These are phyloP conservation scores for Karstenula rhodostoma DNA, from an alignment of 2,329 filamentous ascomycete genomes.

Conservation along the genomic window DNA sequence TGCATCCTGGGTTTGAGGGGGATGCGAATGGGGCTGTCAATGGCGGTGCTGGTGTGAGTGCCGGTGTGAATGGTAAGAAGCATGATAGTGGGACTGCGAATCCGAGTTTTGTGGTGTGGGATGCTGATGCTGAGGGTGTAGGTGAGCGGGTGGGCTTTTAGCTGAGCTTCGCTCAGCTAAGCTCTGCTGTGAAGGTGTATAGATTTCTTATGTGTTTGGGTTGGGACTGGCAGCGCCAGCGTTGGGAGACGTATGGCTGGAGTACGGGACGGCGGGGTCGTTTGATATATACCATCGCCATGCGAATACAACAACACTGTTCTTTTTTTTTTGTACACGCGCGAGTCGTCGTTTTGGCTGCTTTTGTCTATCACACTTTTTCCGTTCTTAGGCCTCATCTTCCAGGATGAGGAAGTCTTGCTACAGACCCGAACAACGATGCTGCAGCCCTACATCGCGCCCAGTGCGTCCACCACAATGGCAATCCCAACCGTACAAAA, in stretches of 20 bases:
- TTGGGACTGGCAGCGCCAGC: not conserved
- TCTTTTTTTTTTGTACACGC: no score
- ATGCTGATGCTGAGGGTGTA: slow-evolving; percentile 15
- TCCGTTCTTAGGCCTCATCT: no score
- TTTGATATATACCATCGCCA: not conserved
- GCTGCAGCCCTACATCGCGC: no score
- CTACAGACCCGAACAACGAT: no score
- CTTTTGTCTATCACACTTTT: no score
- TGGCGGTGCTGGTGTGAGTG: not conserved
- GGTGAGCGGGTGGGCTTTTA: slow-evolving; percentile 10
- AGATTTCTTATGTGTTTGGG: not conserved
- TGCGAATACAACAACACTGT: not conserved
- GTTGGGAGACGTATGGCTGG: not conserved
- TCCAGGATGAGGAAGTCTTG: no score
- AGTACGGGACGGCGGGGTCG: not conserved
- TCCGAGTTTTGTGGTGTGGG: slow-evolving; percentile 19
- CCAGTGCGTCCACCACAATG: no score
- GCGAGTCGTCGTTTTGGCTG: no score
- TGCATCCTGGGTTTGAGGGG: slow-evolving; percentile 4
- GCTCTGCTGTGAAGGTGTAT: not conserved
- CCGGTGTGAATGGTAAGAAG: slow-evolving; percentile 5
- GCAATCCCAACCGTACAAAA: no score
- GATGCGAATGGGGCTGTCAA: not conserved
- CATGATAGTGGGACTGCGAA: slow-evolving; percentile 16
- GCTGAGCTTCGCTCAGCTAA: not conserved